Percentiles rank a stretch among this genome's conserved stretches.
Evolutionary conservation across 2,329 filamentous ascomycete genomes (phyloP).

Genomic region (Venturia effusa): DNA sequence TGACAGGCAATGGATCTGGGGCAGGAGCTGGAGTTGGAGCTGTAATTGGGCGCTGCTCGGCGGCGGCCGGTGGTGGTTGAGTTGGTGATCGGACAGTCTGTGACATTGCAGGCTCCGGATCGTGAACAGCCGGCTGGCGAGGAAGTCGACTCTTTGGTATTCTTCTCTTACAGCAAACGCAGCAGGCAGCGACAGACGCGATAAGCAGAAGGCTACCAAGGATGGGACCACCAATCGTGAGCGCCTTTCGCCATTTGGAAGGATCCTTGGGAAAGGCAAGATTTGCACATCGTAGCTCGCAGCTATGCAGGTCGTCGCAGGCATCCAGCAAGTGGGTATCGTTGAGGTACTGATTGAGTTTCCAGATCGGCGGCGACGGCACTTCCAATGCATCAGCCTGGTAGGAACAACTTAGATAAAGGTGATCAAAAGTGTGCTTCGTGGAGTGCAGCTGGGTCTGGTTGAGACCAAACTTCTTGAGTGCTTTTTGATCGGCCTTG

Average conservation of each 20-base stretch:
- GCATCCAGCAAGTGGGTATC: not conserved
- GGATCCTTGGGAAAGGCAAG: not conserved
- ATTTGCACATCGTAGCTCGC: not conserved
- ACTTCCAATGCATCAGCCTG: too few relatives aligned
- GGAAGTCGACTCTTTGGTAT: not conserved
- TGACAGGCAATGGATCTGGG: not conserved
- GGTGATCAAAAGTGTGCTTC: too few relatives aligned
- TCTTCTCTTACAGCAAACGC: not conserved
- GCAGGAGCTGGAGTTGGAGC: not conserved
- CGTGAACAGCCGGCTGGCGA: not conserved
- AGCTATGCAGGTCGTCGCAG: not conserved
- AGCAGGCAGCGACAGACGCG: not conserved
- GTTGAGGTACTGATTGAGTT: not conserved
- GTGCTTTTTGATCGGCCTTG: too few relatives aligned
- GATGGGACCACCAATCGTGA: not conserved
- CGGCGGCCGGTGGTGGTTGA: not conserved
- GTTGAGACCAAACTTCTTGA: too few relatives aligned
- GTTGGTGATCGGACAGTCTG: not conserved
- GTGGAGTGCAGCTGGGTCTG: too few relatives aligned
- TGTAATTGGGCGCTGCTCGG: not conserved
- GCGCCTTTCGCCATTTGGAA: not conserved
- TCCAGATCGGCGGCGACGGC: too few relatives aligned
- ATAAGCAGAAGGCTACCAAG: not conserved
- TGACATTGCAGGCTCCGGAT: not conserved
- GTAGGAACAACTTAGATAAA: too few relatives aligned